Conservation (phyloP, 768 basidiomycete species). For the Leccinum aurantiacum region DNA sequence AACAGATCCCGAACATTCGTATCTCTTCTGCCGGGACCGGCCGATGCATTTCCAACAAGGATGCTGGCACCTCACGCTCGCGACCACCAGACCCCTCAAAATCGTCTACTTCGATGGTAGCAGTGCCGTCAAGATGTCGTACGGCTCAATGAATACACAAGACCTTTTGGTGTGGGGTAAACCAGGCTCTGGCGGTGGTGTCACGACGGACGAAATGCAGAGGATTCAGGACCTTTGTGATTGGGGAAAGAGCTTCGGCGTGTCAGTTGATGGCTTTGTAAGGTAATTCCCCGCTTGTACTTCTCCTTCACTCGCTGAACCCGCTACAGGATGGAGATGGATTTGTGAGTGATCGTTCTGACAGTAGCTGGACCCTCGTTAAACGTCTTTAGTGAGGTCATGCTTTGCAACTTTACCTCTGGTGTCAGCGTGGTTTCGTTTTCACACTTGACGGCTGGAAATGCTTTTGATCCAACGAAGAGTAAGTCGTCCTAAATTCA, state of each 20-base stretch:
- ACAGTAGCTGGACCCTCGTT: neutral
- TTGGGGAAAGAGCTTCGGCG: conserved; percentile 40
- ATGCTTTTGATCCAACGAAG: fast-evolving
- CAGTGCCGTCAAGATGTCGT: conserved; percentile 44
- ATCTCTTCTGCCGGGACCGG: conserved; percentile 35
- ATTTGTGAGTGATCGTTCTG: conserved; percentile 27
- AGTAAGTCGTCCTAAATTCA: neutral
- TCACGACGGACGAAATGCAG: conserved; percentile 30
- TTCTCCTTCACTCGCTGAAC: neutral
- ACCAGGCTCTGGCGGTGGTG: conserved; percentile 10
- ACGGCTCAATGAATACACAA: conserved; percentile 46
- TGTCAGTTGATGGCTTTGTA: conserved; percentile 44
- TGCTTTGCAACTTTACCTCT: conserved; percentile 35
- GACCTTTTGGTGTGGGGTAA: conserved; percentile 47
- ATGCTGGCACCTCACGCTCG: conserved; percentile 22
- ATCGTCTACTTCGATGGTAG: conserved; percentile 54
- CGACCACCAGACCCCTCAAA: conserved; percentile 35
- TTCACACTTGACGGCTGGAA: conserved; percentile 8
- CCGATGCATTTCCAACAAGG: neutral
- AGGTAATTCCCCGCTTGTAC: conserved; percentile 27
- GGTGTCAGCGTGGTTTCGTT: conserved; percentile 30
- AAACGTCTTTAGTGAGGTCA: conserved; percentile 32
- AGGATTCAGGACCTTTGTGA: conserved; percentile 42
- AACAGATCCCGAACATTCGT: conserved; percentile 38
- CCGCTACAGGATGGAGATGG: conserved; percentile 29